phyloP scores from a whole-genome alignment of 768 basidiomycete species.

The Sarcomyxa edulis region DNA sequence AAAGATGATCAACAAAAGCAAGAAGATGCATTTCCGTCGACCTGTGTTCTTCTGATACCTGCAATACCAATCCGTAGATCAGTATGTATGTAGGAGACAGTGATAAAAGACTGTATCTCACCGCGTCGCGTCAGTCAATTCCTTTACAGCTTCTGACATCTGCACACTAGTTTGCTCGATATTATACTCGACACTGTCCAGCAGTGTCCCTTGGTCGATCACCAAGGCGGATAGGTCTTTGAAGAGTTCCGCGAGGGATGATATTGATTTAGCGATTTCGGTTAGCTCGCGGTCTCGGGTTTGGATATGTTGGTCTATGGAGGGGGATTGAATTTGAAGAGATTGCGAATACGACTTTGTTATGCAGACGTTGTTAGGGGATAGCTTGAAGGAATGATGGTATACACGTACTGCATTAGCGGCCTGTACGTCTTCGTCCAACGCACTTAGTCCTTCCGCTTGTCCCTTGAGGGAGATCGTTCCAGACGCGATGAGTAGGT shows the following conservation, averaged over 20 bases:
- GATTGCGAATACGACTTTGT: conserved; percentile 32
- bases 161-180: conserved; percentile 87
- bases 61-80: conserved; percentile 6
- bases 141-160: conserved; percentile 78
- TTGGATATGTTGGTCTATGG: conserved; percentile 35
- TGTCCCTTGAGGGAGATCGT: conserved; percentile 76
- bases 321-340: conserved; percentile 29
- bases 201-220: conserved; percentile 95
- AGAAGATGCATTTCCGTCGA: conserved; percentile 87
- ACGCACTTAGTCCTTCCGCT: conserved; percentile 77
- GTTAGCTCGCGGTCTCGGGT: conserved; percentile 66
- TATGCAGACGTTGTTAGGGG: conserved; percentile 15
- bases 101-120: conserved; percentile 26
- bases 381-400: conserved; percentile 10
- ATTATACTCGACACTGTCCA: conserved; percentile 97
- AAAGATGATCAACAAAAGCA: conserved; percentile 85
- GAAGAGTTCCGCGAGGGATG: conserved; percentile 90
- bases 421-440: conserved; percentile 88
- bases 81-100: conserved; percentile 5
- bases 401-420: conserved; percentile 49
- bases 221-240: conserved; percentile 90
- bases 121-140: conserved; percentile 79
- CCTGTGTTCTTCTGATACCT: conserved; percentile 96
- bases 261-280: conserved; percentile 89
- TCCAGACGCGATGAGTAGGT: conserved; percentile 86